Percentiles rank a stretch among this genome's conserved stretches.
Conservation (phyloP, 306 rosid genomes). For the Vigna angularis region DNA sequence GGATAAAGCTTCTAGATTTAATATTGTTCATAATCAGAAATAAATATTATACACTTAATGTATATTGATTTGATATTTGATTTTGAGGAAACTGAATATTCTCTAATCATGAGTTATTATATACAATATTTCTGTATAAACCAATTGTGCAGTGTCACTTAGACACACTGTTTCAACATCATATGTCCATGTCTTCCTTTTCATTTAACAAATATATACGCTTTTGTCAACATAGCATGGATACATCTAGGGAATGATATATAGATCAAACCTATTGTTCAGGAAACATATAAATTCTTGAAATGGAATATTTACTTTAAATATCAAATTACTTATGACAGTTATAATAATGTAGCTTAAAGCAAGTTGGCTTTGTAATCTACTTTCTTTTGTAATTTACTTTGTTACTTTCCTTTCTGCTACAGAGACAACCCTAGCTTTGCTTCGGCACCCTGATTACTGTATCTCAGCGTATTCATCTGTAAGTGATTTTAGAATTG, state of each 20-base stretch:
- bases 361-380: slow-evolving; percentile 21
- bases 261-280: not conserved
- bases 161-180: too few relatives aligned
- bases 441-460: slow-evolving; percentile 94
- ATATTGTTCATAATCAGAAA: too few relatives aligned
- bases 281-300: slow-evolving; percentile 34
- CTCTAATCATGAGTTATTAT: too few relatives aligned
- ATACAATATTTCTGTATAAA: too few relatives aligned
- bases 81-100: too few relatives aligned
- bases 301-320: slow-evolving; percentile 11
- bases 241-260: slow-evolving; percentile 27
- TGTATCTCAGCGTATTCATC: slow-evolving; percentile 91
- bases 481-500: slow-evolving; percentile 65
- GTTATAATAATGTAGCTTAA: slow-evolving; percentile 22
- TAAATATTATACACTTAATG: too few relatives aligned
- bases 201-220: too few relatives aligned
- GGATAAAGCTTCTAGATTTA: slow-evolving; percentile 7
- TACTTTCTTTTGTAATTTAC: slow-evolving; percentile 38
- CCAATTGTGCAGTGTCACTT: too few relatives aligned
- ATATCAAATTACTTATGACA: slow-evolving; percentile 21
- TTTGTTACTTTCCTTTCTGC: slow-evolving; percentile 40
- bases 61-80: too few relatives aligned
- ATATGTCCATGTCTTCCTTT: too few relatives aligned
- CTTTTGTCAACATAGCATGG: slow-evolving; percentile 1
- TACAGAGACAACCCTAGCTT: slow-evolving; percentile 88